Evolutionary conservation across 345 rosid species (phyloP).

Genomic region (Acer campestre): DNA sequence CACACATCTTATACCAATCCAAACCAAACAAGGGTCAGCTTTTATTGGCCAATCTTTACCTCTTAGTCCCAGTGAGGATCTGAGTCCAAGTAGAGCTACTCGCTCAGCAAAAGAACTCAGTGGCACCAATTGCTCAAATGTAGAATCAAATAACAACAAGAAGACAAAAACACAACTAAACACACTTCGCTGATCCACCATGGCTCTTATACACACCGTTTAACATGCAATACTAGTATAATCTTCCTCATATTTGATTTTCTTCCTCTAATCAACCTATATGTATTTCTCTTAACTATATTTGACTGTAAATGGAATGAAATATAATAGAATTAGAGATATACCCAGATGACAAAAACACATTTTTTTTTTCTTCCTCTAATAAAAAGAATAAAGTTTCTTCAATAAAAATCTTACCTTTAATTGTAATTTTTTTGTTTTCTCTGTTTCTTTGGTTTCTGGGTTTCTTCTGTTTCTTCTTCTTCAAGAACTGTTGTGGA

Average conservation of each 20-base stretch:
- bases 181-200: constrained; percentile 60
- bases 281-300: constrained; percentile 4
- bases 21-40: constrained; percentile 69
- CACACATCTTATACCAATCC: constrained; percentile 72
- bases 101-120: constrained; percentile 54
- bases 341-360: constrained; percentile 30
- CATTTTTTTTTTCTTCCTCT: constrained; percentile 5
- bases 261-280: constrained; percentile 3
- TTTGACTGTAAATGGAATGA: constrained; percentile 19
- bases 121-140: constrained; percentile 55
- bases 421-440: constrained; percentile 30
- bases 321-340: constrained; percentile 22
- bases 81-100: constrained; percentile 65
- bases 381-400: constrained; percentile 7
- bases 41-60: constrained; percentile 91
- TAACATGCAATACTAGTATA: constrained; percentile 28
- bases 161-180: constrained; percentile 41
- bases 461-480: neutral
- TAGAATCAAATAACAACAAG: constrained; percentile 44
- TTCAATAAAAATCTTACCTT: constrained; percentile 37
- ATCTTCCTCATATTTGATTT: constrained; percentile 29
- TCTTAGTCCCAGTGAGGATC: constrained; percentile 89
- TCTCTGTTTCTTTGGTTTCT: neutral
- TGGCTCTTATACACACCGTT: constrained; percentile 39
- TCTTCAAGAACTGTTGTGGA: constrained; percentile 31